Evolutionary conservation across 495 filamentous ascomycete species (phyloP).

Genomic region (Rhypophila decipiens): DNA sequence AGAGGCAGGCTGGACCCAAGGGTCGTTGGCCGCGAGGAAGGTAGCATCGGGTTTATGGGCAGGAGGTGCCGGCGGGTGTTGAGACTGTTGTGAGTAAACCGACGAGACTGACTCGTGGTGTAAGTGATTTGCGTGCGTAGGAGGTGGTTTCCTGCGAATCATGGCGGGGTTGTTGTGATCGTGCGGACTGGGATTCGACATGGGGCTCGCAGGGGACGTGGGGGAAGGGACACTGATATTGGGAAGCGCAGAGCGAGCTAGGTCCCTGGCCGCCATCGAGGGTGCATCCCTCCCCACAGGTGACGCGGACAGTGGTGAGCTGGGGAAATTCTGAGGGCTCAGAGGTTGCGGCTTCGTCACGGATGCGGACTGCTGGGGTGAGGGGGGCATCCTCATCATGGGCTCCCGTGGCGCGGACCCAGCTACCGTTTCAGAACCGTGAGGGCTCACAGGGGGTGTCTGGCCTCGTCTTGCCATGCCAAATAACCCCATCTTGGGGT

Average conservation of each 20-base stretch:
- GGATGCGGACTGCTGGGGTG: conserved; percentile 19
- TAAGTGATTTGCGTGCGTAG: conserved; percentile 18
- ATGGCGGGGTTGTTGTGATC: conserved; percentile 26
- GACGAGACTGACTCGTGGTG: conserved; percentile 32
- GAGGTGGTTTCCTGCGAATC: conserved; percentile 36
- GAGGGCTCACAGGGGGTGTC: conserved; percentile 31
- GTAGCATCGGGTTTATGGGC: conserved; percentile 18
- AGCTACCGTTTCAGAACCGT: conserved; percentile 20
- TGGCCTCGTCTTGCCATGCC: conserved; percentile 17
- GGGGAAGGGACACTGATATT: conserved; percentile 3
- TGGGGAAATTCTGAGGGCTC: conserved; percentile 25
- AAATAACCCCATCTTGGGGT: conserved; percentile 8
- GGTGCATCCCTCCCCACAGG: conserved; percentile 17
- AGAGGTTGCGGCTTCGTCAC: conserved; percentile 11
- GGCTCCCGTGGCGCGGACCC: conserved; percentile 21
- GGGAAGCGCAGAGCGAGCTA: conserved; percentile 14
- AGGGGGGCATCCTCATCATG: conserved; percentile 15
- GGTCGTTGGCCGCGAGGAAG: conserved; percentile 15
- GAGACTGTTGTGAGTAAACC: conserved; percentile 28
- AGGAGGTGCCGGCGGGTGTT: conserved; percentile 14
- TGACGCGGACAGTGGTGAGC: conserved; percentile 28
- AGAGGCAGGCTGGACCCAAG: conserved; percentile 50
- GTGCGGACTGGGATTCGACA: conserved; percentile 13
- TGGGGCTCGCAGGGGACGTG: conserved; percentile 9
- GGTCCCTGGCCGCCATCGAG: conserved; percentile 18